A percentile compares a stretch with the other conserved stretches of the same genome.
These are phyloP conservation scores for Pleurotus tuber-regium DNA, from an alignment of 768 basidiomycete species.

Conservation along the genomic window DNA sequence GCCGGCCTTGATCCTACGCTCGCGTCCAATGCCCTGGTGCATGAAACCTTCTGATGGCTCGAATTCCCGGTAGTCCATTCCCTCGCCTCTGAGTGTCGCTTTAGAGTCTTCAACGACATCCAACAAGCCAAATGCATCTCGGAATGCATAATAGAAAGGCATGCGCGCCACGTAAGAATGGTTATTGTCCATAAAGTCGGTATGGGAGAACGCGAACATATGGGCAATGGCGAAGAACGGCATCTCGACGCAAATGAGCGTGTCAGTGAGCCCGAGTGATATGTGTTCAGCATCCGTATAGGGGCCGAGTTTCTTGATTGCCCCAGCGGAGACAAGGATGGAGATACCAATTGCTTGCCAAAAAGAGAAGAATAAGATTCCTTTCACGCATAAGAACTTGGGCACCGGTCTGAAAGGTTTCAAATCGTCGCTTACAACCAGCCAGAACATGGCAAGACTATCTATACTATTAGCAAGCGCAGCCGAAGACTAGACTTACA, in stretches of 20 bases:
- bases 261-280: conserved; percentile 86
- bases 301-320: conserved; percentile 77
- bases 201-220: conserved; percentile 90
- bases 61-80: conserved; percentile 95
- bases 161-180: conserved; percentile 79
- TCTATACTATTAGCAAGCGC: neutral
- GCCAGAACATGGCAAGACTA: conserved; percentile 90
- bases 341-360: conserved; percentile 93
- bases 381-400: conserved; percentile 98
- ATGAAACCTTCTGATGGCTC: conserved; percentile 94
- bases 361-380: conserved; percentile 97
- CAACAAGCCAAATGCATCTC: conserved; percentile 82
- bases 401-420: conserved; percentile 92
- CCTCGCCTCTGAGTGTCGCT: conserved; percentile 78
- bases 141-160: conserved; percentile 81
- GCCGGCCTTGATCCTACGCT: conserved; percentile 86
- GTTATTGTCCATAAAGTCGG: conserved; percentile 70
- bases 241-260: conserved; percentile 95
- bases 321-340: conserved; percentile 79
- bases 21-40: conserved; percentile 86
- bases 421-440: conserved; percentile 84
- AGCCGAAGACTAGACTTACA: neutral
- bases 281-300: conserved; percentile 89
- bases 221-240: conserved; percentile 95
- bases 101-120: conserved; percentile 88